Base-by-base conservation (phyloP, 345 rosid genomes). In the Eucalyptus camaldulensis region DNA sequence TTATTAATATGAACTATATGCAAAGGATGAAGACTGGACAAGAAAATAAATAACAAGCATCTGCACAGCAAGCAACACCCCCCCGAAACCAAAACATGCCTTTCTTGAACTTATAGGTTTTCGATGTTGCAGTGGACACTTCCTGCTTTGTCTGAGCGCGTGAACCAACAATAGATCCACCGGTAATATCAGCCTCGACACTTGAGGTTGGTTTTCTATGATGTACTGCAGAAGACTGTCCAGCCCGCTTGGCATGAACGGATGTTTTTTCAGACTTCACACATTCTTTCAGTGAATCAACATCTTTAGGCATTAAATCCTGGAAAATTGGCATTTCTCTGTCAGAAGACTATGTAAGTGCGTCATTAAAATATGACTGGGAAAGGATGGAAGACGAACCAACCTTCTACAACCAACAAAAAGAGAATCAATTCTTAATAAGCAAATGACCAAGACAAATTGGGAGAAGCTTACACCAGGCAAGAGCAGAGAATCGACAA, bases 41-140 rank as follows among this genome's bases (percentile, higher is more conserved):
- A 45, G 16, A 19, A 37, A 80, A 50, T n/a, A 40, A 31, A 65
- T 51, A 86, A 87, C 40, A 87, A 49, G 62, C 88, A 40, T 53
- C 60, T 43, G 51, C 45, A 81, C 49, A n/a, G 29, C 13, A 47
- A 85, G 51, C 51, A 29, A 40, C 87, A 17, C 16, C 45, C 60
- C 56, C 53, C 22, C 22, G 49, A 67, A 40, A 69, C 90, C 76
- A 10, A 86, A 86, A 72, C 93, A 88, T 94, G 92, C 99, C 99
- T 96, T 94, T 91, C 93, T 94, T 97, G 88, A 96, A 98, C 43
- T 94, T 94, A 91, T 94, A 93, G 90, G 90, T 94, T 92, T 98
- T 98, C 87, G 99, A 98, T 90, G 99, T 93, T 89, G 99, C 99
- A 85, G 99, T 98, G 87, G 98, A 97, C 58, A 94, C 94, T 92